Base-by-base conservation (phyloP, 768 basidiomycete species). In the Rhizopogon vulgaris region DNA sequence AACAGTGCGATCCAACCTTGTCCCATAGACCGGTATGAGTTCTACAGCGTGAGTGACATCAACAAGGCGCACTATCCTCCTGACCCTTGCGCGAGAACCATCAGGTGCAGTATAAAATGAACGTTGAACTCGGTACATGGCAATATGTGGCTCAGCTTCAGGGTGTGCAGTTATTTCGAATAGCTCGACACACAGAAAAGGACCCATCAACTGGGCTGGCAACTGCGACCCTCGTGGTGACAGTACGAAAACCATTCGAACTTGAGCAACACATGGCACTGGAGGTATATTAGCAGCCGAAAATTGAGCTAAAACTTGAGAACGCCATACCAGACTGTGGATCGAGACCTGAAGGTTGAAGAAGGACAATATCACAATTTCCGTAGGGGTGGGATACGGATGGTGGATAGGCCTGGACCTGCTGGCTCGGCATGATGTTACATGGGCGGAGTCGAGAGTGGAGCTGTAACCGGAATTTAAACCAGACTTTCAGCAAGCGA, bases 211-310 rank as follows among this genome's bases (percentile, higher is more conserved):
- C 14, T 15, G 10, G 0, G 1, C 0, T 1, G n/a, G 52, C 11
- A 36, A 28, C n/a, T 27, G 32, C 10, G 22, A 48, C 43, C 32
- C 10, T 46, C 6, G 46, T 6, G 18, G 42, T 1, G 3, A n/a
- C 6, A 38, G n/a, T 37, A 42, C 28, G 25, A 63, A 55, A 10
- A 62, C 51, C 7, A 55, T 46, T 3, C 61, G 42, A 15, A 62
- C 48, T 52, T 60, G 56, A 10, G 58, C 58, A 6, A 61, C 32
- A 3, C 42, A 53, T 38, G 17, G 17, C 4, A 10, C 41, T 36
- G 18, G 22, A 36, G 37, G 14, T 12, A 36, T 18, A 28, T 37
- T 27, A 52, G 34, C 46, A 45, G 0, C 3, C 14, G 22, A 2
- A n/a, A 15, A 41, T 49, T 18, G 36, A 38, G 4, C 15, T n/a